Base-by-base conservation (phyloP, 495 filamentous ascomycete species). In the Apodospora peruviana region DNA sequence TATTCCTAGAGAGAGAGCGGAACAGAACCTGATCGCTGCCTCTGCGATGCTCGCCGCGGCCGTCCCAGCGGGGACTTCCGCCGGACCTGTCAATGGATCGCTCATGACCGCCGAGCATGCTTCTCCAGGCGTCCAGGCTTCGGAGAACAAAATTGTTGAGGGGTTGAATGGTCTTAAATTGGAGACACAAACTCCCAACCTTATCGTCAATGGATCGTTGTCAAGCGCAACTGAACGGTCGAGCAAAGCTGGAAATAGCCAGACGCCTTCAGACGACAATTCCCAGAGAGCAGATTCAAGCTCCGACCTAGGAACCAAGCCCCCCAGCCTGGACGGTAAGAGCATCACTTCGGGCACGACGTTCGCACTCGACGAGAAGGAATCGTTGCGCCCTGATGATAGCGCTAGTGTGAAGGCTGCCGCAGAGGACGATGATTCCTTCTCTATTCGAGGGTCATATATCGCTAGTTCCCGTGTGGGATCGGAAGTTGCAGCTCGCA, bases 321-420 rank as follows among this genome's bases (percentile, higher is more conserved):
- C 87, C 32, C 84, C 88, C 38, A 96, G 89, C 58, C 73, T 94
- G 16, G 90, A 95, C 60, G 88, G 86, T 22, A 95, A 95, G 67
- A 95, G 90, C 64, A 86, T 91, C 57, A 85, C 87, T 11, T 96
- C 91, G 17, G 88, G 85, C 16, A 91, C 86, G 2, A 95, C 90
- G 2, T 95, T 93, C 67, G 90, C 87, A 14, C 72, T 95, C 65
- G 91, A 96, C 60, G 91, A 96, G 66, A 96, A 95, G 60, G 90
- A 95, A 56, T 95, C 91, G 10, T 72, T 95, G 23, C 85, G 89
- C 2, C 91, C 90, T 3, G 91, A 95, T 69, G 91, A 96, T 54
- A 95, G 91, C 62, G 91, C 91, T 16, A 95, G 90, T 59, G 82
- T 91, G 17, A 89, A 91, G 66, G 90, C 89, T 24, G 74, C 76